Evolutionary conservation across 306 rosid genomes (phyloP), one percentile per base, ranked within the genome.

Genomic region (Lathyrus aphaca): DNA sequence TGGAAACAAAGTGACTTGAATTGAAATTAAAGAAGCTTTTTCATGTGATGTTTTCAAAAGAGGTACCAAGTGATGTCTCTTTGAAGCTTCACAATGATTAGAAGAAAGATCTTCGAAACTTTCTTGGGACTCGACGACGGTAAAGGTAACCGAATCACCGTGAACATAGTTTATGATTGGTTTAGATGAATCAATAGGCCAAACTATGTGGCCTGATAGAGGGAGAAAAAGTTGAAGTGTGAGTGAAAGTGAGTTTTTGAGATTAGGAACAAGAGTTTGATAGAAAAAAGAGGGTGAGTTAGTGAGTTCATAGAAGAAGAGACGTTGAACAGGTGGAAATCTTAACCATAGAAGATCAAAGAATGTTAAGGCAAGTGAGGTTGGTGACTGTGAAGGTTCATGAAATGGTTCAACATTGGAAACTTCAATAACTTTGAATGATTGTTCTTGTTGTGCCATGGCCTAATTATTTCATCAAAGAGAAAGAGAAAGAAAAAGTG

Each of bases 211-310:
- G 0, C 80, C 77, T 0, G 74, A 38, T 0, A 80, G 46, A 40
- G 84, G 84, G 10, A 75, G 74, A 18, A 69, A 80, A 64, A 75
- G 69, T 2, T 58, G 77, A 48, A 79, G 82, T 21, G 80, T 69
- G 75, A 76, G 14, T 11, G 74, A 68, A 40, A 76, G 75, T 4
- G 80, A 76, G 23, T 43, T 30, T 39, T 69, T 69, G 66, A 76
- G 81, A 63, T 40, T 25, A 5, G 80, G 80, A 38, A 76, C 40
- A 68, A 76, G 4, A 13, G 81, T 61, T 3, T 76, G 42, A 18
- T 39, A 63, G 71, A 76, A 76, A 3, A 44, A 60, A 51, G 38
- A 0, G 13, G 69, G 2, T 30, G 80, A 21, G 35, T 59, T 10
- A 16, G 45, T 68, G 50, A 60, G 42, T 11, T 42, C 16, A 30